Evolutionary conservation across 1,284 basidiomycete species (phyloP).

Genomic region (Polyporus tsugae): DNA sequence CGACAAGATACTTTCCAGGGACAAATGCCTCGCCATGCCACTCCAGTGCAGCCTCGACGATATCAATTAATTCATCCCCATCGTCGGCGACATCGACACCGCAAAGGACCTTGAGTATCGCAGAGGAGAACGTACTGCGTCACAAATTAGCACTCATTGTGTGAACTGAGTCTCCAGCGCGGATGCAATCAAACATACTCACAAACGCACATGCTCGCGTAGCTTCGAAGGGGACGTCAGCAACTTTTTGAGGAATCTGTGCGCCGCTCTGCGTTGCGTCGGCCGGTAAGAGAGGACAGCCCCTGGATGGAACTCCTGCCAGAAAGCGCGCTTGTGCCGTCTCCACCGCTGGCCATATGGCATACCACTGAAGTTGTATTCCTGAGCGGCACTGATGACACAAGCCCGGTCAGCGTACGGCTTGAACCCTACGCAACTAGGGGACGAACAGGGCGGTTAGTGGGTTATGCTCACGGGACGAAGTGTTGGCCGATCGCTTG

Average conservation of each 20-base stretch:
- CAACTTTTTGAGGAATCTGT: conserved; percentile 2
- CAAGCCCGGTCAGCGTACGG: not conserved
- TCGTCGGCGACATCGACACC: conserved; percentile 13
- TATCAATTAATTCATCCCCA: conserved; percentile 5
- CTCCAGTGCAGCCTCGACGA: conserved; percentile 9
- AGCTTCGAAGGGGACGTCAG: conserved; percentile 5
- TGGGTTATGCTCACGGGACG: not conserved
- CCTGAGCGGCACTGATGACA: conserved; percentile 10
- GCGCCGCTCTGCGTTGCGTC: conserved; percentile 6
- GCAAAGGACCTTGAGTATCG: conserved; percentile 6
- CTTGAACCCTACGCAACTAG: too few species aligned
- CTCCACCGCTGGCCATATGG: conserved; percentile 21
- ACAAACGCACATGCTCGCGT: conserved; percentile 5
- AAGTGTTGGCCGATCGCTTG: conserved; percentile 4
- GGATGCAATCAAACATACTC: too few species aligned
- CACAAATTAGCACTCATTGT: too few species aligned
- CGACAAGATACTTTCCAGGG: conserved; percentile 20
- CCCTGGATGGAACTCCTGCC: conserved; percentile 18
- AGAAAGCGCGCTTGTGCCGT: conserved; percentile 18
- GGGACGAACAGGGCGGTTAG: not conserved
- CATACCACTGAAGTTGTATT: conserved; percentile 18
- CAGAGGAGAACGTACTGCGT: conserved; percentile 12
- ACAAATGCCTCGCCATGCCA: conserved; percentile 4
- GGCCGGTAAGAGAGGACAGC: conserved; percentile 12
- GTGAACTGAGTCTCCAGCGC: too few species aligned